These are phyloP conservation scores for Brassica nigra DNA, from an alignment of 345 rosid species.

Conservation along the genomic window DNA sequence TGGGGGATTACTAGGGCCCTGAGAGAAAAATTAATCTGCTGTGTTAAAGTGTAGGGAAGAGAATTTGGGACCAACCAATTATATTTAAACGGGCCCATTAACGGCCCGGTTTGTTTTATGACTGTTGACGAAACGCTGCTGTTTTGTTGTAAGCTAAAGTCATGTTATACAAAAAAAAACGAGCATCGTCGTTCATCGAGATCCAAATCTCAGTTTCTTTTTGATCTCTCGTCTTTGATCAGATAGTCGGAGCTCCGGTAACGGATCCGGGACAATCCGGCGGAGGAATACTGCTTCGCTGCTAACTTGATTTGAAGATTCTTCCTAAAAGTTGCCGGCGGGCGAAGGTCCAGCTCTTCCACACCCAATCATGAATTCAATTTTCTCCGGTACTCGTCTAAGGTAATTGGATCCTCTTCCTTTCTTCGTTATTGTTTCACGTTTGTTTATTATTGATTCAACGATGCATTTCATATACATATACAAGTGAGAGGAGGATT, in stretches of 20 bases:
- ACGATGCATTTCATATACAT: not conserved
- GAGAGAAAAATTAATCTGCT: not conserved
- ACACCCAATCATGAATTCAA: slow-evolving; percentile 90
- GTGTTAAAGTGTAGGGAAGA: slow-evolving; percentile 20
- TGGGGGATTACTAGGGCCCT: not conserved
- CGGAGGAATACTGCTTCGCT: slow-evolving; percentile 8
- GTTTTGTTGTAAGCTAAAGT: not conserved
- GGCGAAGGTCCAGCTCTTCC: slow-evolving; percentile 26
- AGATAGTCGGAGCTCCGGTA: slow-evolving; percentile 44
- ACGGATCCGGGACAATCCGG: slow-evolving; percentile 30
- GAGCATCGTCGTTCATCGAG: slow-evolving; percentile 47
- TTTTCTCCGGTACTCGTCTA: slow-evolving; percentile 95
- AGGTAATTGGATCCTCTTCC: slow-evolving; percentile 51
- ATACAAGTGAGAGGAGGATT: slow-evolving; percentile 20
- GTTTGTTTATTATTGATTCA: slow-evolving; percentile 25
- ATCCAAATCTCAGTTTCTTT: slow-evolving; percentile 54
- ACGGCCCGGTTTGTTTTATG: slow-evolving; percentile 11
- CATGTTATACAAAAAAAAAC: slow-evolving; percentile 9
- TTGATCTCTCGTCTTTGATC: slow-evolving; percentile 30
- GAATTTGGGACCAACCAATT: not conserved
- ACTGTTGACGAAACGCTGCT: not conserved
- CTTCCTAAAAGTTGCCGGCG: slow-evolving; percentile 25
- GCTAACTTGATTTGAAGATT: slow-evolving; percentile 6
- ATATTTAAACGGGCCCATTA: slow-evolving; percentile 12
- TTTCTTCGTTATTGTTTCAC: not conserved